Evolutionary conservation across 2,329 filamentous ascomycete species (phyloP), one percentile per base, ranked within the genome.

Genomic region (Drechmeria coniospora): DNA sequence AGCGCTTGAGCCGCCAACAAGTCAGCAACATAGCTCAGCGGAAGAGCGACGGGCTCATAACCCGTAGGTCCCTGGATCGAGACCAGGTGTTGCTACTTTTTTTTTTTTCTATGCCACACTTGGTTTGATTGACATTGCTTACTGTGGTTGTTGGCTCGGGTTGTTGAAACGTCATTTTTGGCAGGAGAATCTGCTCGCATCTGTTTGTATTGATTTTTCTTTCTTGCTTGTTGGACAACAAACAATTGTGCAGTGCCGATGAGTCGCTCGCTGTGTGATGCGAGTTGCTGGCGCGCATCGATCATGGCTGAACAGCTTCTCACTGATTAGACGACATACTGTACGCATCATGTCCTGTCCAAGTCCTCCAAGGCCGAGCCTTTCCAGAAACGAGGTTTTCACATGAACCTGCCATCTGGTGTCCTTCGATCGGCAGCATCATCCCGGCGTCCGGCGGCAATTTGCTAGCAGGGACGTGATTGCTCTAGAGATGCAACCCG

Each of bases 11-110:
- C 18, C 18, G 18, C 18, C 18, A 21, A 21, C 10, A 21, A 21
- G 20, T 20, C 28, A 39, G 38, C 33, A 41, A 38, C 31, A 36
- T 44, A 38, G 37, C 41, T 40, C 41, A 43, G 41, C 19, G 40
- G 42, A 41, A 44, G 42, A 41, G 42, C 40, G 42, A 41, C 42
- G 43, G 41, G 43, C 43, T 45, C 43, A 45, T 45, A 44, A 44
- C 41, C 40, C 41, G 40, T 41, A 45, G 37, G 41, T 41, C 41
- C 38, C 37, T 40, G 36, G 40, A 44, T 43, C 40, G 40, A 43
- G 35, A 43, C 40, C 30, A 38, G 35, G 37, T 36, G 37, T 35
- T 40, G 41, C 41, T 44, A 44, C 27, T 4, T 14, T 14, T 27
- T 22, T 32, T 36, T 37, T 29, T 8, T 32, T 28, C 27, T 32